Conservation (phyloP, 345 rosid genomes). For the Salix dunnii region DNA sequence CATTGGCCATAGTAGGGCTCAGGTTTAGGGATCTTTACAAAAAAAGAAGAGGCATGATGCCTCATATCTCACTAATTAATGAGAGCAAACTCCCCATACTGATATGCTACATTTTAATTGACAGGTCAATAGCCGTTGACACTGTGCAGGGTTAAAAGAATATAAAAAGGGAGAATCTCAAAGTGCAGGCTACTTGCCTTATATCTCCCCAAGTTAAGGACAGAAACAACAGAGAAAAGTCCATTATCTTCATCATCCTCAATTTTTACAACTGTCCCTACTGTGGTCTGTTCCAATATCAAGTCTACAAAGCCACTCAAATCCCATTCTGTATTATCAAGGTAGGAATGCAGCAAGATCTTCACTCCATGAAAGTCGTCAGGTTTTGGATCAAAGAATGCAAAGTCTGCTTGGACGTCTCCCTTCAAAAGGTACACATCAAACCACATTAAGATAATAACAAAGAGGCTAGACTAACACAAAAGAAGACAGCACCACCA, state of each 20-base stretch:
- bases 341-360: slow-evolving; percentile 59
- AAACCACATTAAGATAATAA: slow-evolving; percentile 2
- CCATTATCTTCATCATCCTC: slow-evolving; percentile 70
- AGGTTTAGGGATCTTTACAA: background rate
- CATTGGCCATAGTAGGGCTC: background rate
- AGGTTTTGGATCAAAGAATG: slow-evolving; percentile 82
- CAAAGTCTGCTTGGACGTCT: slow-evolving; percentile 83
- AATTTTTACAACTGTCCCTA: slow-evolving; percentile 89
- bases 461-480: background rate
- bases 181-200: slow-evolving; percentile 42
- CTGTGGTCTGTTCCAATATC: slow-evolving; percentile 72
- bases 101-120: background rate
- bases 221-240: slow-evolving; percentile 57
- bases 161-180: background rate
- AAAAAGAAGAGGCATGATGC: background rate
- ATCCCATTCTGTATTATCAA: slow-evolving; percentile 76
- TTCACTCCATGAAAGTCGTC: slow-evolving; percentile 80
- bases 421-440: slow-evolving; percentile 39
- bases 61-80: background rate
- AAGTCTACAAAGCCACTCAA: slow-evolving; percentile 84
- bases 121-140: background rate
- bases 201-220: slow-evolving; percentile 71
- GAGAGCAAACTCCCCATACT: background rate
- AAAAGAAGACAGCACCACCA: background rate
- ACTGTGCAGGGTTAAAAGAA: background rate